Evolutionary conservation across 2,329 filamentous ascomycete genomes (phyloP), one percentile per base, ranked within the genome.

Genomic region (Aurifilum marmelostoma): DNA sequence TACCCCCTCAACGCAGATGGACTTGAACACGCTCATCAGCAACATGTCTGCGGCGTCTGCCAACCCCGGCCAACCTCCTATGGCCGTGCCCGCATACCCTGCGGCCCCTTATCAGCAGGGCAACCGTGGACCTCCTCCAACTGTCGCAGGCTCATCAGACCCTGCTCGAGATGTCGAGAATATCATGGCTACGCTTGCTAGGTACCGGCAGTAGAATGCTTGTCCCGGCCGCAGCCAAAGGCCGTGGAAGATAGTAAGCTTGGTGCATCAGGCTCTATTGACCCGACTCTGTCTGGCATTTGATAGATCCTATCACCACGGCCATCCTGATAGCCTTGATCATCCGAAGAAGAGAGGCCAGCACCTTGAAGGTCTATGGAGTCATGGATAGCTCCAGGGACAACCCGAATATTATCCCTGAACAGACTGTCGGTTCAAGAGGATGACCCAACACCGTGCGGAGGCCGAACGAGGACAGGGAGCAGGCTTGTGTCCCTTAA

Each of bases 131-230:
- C 72, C 73, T 64, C 69, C 72, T 65, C 75, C 73, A 34, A 72
- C 74, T 54, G 66, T 71, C 70, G 72, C 69, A n/a, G 69, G 69
- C 41, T 69, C 69, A 29, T 67, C 80, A 11, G 75, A 83, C 67
- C 78, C 81, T 16, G 81, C 83, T 11, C 82, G 89, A 16, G 83
- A 88, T 66, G 84, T 93, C 73, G 87, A 91, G 76, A 91, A 92
- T 74, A 92, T 94, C 65, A 91, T 94, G 87, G 89, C 90, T 18
- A 89, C 92, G 74, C 80, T 93, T 69, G 87, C 89, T 61, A 88
- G 86, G 73, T 91, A 88, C 75, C 84, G 89, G 72, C 85, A 89
- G 75, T 88, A 67, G 43, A 9, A 9, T 24, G 32, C 8, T 41
- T 16, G n/a, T 29, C 18, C 14, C 52, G 32, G 5, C 21, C 43